Evolutionary conservation across 1,284 basidiomycete species (phyloP).

Genomic region (Moesziomyces globuligerus): DNA sequence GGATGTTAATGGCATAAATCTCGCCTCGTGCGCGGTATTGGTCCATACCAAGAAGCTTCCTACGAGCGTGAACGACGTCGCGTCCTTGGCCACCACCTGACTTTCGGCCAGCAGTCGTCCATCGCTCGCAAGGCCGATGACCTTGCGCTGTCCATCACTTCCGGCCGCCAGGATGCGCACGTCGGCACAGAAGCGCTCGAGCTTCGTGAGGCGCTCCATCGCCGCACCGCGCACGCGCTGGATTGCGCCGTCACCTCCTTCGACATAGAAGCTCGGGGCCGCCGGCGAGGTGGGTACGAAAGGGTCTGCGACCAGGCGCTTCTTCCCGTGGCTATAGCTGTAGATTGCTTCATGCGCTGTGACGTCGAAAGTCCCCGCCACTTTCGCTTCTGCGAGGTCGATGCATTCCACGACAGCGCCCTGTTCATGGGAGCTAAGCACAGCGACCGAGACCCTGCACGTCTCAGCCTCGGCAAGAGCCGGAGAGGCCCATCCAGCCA

Average conservation of each 20-base stretch:
- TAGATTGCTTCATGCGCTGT: neutral
- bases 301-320: constrained; percentile 25
- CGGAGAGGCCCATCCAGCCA: constrained; percentile 30
- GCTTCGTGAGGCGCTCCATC: constrained; percentile 18
- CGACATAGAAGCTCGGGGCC: constrained; percentile 33
- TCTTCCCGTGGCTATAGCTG: constrained; percentile 13
- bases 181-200: constrained; percentile 42
- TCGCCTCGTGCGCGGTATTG: constrained; percentile 82
- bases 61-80: constrained; percentile 83
- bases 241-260: constrained; percentile 34
- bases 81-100: constrained; percentile 73
- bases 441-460: constrained; percentile 35
- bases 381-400: constrained; percentile 12
- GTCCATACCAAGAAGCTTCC: constrained; percentile 87
- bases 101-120: constrained; percentile 74
- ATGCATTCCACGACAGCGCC: constrained; percentile 11
- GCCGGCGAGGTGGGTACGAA: constrained; percentile 19
- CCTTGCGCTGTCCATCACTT: constrained; percentile 8
- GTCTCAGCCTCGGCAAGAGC: constrained; percentile 6
- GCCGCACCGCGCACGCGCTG: neutral
- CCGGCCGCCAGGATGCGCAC: constrained; percentile 25
- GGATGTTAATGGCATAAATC: constrained; percentile 75
- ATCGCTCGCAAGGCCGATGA: constrained; percentile 75
- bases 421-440: constrained; percentile 17
- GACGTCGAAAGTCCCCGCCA: constrained; percentile 3